A percentile compares a stretch with the other conserved stretches of the same genome.
These are phyloP conservation scores for Hortiboletus flavorubellus DNA, from an alignment of 768 basidiomycete genomes.

Conservation along the genomic window DNA sequence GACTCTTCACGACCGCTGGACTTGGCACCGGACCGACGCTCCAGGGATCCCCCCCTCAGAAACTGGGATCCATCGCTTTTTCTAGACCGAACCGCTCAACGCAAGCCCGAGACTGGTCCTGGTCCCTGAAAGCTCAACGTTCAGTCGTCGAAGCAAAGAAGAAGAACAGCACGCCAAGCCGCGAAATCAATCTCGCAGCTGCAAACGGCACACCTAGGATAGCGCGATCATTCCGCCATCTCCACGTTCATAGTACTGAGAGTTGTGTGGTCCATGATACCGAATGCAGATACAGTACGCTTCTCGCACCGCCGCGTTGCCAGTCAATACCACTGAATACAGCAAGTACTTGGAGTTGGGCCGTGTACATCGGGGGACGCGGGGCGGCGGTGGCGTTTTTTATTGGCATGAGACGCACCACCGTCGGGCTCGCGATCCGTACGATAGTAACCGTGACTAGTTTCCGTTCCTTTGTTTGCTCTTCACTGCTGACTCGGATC, in stretches of 20 bases:
- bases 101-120: not conserved
- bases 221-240: not conserved
- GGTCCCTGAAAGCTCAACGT: not conserved
- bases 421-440: not conserved
- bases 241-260: not conserved
- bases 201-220: not conserved
- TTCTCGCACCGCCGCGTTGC: not conserved
- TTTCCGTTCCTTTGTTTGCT: too few species aligned
- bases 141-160: not conserved
- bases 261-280: not conserved
- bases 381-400: not conserved
- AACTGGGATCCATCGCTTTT: not conserved
- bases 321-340: not conserved
- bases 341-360: too few species aligned
- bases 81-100: not conserved
- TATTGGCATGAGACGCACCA: not conserved
- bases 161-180: not conserved
- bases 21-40: not conserved
- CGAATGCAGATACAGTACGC: not conserved
- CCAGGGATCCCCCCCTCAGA: not conserved
- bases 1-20: not conserved
- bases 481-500: too few species aligned
- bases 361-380: not conserved
- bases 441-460: not conserved
- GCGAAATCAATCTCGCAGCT: not conserved